Evolutionary conservation across 2,329 filamentous ascomycete genomes (phyloP), one percentile per base, ranked within the genome.

Genomic region (Botryotinia globosa): DNA sequence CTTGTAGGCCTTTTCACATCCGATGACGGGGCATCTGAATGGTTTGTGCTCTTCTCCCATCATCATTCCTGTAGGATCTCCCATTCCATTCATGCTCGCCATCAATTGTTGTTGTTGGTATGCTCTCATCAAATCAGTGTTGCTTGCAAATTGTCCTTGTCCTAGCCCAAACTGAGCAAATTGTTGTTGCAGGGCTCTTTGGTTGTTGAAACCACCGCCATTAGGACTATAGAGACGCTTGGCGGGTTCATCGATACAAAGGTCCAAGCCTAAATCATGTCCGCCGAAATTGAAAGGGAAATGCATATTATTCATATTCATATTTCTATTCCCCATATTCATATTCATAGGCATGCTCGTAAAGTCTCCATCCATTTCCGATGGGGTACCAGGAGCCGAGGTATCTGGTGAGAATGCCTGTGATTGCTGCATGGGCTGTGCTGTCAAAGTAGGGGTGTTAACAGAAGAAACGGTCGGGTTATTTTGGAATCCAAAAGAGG

Each of bases 1-100:
- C 87, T 99, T 99, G 85, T 99, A 99, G 0, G 96, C 95, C 86
- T 99, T 99, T 82, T 98, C 96, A 80, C 96, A 99, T 9, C 96
- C 96, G 81, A 99, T 97, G 68, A 99, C 96, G 1, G 96, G 96
- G 80, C 96, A 99, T 81, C 94, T 93, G 86, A 97, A 99, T 0
- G 96, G 96, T 83, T 98, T 99, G 79, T 97, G 94, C 81, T 99
- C 95, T 81, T 98, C 95, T 25, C 91, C 87, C 80, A 90, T 87
- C 82, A 90, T 86, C 74, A 79, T 75, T n/a, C 85, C 86, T 37
- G 75, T 71, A 68, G 78, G 75, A 56, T 76, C 67, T 63, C 64
- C 69, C 76, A 79, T 79, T 67, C 71, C 77, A 45, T 78, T 77
- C 76, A 80, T 78, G 10, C 77, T 77, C 75, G 89, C 83, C 74